Percentiles rank a stretch among this genome's conserved stretches.
Evolutionary conservation across 2,329 filamentous ascomycete genomes (phyloP).

Genomic region (Fusarium armeniacum): DNA sequence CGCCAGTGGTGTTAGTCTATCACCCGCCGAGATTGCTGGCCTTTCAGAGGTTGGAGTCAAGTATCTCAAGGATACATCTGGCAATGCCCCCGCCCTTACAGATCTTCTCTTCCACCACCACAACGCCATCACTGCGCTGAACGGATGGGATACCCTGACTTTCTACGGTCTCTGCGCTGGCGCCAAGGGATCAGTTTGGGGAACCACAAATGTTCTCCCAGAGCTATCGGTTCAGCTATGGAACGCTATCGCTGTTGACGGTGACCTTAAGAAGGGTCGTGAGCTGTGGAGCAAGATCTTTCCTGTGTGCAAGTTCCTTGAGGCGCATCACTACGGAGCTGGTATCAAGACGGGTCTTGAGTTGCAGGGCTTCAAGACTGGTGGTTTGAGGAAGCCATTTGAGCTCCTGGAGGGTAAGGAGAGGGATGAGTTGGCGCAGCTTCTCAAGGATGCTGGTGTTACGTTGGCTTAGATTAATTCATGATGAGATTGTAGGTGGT

Average conservation of each 20-base stretch:
- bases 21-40: slow-evolving; percentile 59
- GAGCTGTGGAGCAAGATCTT: slow-evolving; percentile 64
- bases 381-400: slow-evolving; percentile 65
- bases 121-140: slow-evolving; percentile 62
- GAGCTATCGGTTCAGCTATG: slow-evolving; percentile 63
- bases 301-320: slow-evolving; percentile 65
- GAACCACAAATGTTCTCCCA: slow-evolving; percentile 64
- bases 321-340: slow-evolving; percentile 62
- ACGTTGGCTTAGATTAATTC: slow-evolving; percentile 29
- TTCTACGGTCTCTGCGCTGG: slow-evolving; percentile 66
- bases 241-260: slow-evolving; percentile 57
- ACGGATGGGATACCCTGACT: slow-evolving; percentile 67
- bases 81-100: slow-evolving; percentile 64
- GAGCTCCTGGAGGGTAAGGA: slow-evolving; percentile 52
- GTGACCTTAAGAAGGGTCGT: slow-evolving; percentile 59
- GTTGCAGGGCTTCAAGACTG: slow-evolving; percentile 60
- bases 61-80: slow-evolving; percentile 67
- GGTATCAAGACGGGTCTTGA: slow-evolving; percentile 66
- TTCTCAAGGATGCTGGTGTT: slow-evolving; percentile 58
- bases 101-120: slow-evolving; percentile 61
- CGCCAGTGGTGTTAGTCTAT: slow-evolving; percentile 60
- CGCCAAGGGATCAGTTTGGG: slow-evolving; percentile 65
- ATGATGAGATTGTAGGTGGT: too few species aligned
- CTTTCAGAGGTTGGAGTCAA: slow-evolving; percentile 62
- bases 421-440: slow-evolving; percentile 53